Evolutionary conservation across 116 monocot genomes (phyloP), one percentile per base, ranked within the genome.

Genomic region (Zostera marina): DNA sequence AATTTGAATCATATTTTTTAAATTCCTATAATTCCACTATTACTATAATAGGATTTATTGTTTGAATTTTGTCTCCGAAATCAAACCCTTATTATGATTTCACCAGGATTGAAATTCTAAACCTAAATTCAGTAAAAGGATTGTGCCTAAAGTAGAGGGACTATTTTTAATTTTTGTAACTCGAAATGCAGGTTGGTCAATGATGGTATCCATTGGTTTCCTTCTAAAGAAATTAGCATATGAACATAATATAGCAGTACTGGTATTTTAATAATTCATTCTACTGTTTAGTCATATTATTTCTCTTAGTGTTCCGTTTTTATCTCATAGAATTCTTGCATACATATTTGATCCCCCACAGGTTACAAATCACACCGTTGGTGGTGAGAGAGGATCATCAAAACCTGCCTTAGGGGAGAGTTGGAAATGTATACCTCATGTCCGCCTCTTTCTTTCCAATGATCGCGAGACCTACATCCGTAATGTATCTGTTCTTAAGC

Each of bases 381-480:
- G 74, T 60, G 87, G 83, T 21, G 80, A 74, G 65, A 78, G 73
- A 69, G 87, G 87, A 48, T 32, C 32, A 20, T 38, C 73, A 11
- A 93, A 87, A 68, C 92, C 87, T 10, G 92, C 87, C 10, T 58
- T 87, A 56, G 92, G 92, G 41, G 84, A 93, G 58, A 81, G 73
- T 54, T 93, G 88, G 92, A 87, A 81, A 70, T 65, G 46, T 58
- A 74, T 81, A 61, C 84, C 92, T 62, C 87, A 84, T 65, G 74
- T 87, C n/a, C 67, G 77, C 9, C 58, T 93, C 23, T 54, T 76
- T 38, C 42, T 83, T 11, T 75, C 82, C 58, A 61, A 56, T 57
- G 56, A 61, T 46, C 68, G 56, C n/a, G 68, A 67, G 16, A 76
- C 64, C 55, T 67, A 51, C 56, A 43, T 42, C 12, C 71, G 64